Percentiles rank a stretch among this genome's conserved stretches.
Conservation (phyloP, 2,329 filamentous ascomycete genomes). For the Penicillium sp. region DNA sequence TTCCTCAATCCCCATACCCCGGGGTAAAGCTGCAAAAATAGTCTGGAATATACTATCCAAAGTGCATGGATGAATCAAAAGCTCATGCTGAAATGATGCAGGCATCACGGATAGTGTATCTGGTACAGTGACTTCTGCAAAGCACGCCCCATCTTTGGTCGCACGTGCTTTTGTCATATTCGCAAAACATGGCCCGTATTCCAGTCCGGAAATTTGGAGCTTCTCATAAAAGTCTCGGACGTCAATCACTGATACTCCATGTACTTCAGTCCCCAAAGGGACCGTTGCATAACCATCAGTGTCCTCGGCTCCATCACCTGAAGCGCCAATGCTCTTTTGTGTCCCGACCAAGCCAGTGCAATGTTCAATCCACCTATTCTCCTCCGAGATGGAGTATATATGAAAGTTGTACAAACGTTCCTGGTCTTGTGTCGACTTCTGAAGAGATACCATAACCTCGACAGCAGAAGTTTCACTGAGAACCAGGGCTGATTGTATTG, state of each 20-base stretch:
- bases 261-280: background rate
- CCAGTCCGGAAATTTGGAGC: constrained; percentile 19
- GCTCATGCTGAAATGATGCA: constrained; percentile 19
- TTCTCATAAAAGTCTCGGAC: constrained; percentile 20
- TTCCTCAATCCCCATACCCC: constrained; percentile 5
- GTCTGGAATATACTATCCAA: constrained; percentile 29
- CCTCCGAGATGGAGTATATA: constrained; percentile 17
- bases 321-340: background rate
- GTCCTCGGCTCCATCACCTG: background rate
- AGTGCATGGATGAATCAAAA: constrained; percentile 26
- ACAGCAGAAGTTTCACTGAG: constrained; percentile 13
- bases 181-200: constrained; percentile 26
- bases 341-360: constrained; percentile 13
- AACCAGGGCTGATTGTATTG: constrained; percentile 20
- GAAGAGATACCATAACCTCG: constrained; percentile 15
- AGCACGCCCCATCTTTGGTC: constrained; percentile 5
- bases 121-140: constrained; percentile 20
- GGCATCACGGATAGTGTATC: constrained; percentile 25
- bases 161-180: constrained; percentile 15
- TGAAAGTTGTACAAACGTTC: constrained; percentile 14
- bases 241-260: constrained; percentile 14
- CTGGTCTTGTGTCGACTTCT: background rate
- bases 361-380: constrained; percentile 22
- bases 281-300: background rate
- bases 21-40: constrained; percentile 16